These are phyloP conservation scores for Nymphaea thermarum DNA, from an alignment of 164 flowering plant species.

Conservation along the genomic window DNA sequence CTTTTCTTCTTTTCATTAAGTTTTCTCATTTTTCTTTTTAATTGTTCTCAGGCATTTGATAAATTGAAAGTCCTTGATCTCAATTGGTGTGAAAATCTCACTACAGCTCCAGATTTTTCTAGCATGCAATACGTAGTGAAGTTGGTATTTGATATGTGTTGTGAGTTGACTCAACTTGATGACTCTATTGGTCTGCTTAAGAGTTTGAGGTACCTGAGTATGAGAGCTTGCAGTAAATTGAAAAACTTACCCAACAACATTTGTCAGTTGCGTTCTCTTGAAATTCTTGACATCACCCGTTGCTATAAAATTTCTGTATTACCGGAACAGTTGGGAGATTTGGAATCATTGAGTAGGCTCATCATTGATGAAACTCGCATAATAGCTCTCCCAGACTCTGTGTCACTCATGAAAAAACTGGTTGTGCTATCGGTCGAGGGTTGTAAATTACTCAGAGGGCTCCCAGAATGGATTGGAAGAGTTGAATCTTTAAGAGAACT, in stretches of 20 bases:
- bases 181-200: not conserved
- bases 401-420: not conserved
- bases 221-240: not conserved
- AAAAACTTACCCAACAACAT: not conserved
- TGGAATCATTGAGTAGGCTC: not conserved
- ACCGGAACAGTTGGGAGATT: not conserved
- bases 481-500: conserved; percentile 1
- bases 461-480: not conserved
- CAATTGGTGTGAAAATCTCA: not conserved
- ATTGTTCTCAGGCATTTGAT: not conserved
- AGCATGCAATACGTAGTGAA: not conserved
- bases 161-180: not conserved
- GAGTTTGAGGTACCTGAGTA: not conserved
- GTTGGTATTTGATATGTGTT: not conserved
- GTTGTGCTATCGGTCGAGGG: not conserved
- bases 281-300: not conserved
- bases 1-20: too few relatives aligned
- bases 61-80: conserved; percentile 2
- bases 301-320: not conserved
- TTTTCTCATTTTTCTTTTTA: not conserved
- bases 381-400: not conserved
- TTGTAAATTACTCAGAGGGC: not conserved
- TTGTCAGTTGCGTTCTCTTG: not conserved
- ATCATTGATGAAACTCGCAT: not conserved
- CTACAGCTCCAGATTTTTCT: not conserved